Base-by-base conservation (phyloP, 805 yeast genomes). In the Ogataea populi-albae region DNA sequence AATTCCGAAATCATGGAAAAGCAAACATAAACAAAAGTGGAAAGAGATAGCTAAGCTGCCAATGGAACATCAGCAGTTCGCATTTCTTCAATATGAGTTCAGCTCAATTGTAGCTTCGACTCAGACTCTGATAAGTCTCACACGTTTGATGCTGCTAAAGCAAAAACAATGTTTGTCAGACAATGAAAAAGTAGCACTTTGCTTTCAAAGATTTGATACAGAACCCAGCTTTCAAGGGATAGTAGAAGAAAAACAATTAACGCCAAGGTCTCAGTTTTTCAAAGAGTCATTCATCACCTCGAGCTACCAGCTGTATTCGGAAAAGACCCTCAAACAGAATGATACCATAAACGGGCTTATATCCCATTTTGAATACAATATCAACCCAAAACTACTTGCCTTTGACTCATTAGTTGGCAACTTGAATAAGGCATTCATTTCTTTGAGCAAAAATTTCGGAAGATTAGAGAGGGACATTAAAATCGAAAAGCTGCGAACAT, bases 251-350 rank as follows among this genome's bases (percentile, higher is more conserved):
- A 7, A 32, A 7, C 37, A 36, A 21, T 29, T 47, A 17, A 55
- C 61, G 0, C 61, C 61, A 11, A 47, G 23, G 9, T 40, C 57
- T 3, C 34, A 38, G 4, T 35, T 40, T 17, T 55, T 54, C 37
- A 34, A 36, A 6, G 52, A 54, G 21, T 46, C 50, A 4, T 55
- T 50, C 33, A 48, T 57, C 22, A 35, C 36, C 5, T 49, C 58
- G 11, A 38, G 43, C n/a, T 54, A 57, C 20, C 49, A 54, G 20
- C 26, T 57, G 17, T 54, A 40, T 21, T 16, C 25, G 12, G 54
- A 54, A n/a, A 49, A 51, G 23, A 34, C 37, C 6, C 37, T 38
- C 6, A 17, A 24, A 4, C 49, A 53, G 38, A 47, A 47, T 18
- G 36, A 41, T 15, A 26, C 30, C 14, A 30, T 49, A 7, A 39